Percentiles rank a stretch among this genome's conserved stretches.
Conservation (phyloP, 2,329 filamentous ascomycete species). For the Paecilomyces variotii region DNA sequence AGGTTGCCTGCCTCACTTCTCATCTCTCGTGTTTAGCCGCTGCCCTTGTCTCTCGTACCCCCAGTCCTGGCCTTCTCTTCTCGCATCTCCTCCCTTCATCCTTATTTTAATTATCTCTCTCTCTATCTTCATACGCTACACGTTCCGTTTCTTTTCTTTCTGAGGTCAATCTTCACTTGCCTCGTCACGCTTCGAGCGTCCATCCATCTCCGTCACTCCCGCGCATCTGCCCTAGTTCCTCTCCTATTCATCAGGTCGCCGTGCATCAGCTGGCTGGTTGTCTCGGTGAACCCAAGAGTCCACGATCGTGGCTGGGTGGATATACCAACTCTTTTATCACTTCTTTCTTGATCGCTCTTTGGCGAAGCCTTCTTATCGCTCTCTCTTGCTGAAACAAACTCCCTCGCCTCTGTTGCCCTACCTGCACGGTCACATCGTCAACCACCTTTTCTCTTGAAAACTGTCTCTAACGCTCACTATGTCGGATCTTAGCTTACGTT, state of each 20-base stretch:
- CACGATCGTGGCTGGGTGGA: not conserved
- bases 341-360: slow-evolving; percentile 11
- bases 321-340: slow-evolving; percentile 8
- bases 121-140: not conserved
- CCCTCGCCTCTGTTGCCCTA: slow-evolving; percentile 2
- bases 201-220: not conserved
- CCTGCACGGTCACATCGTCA: not conserved
- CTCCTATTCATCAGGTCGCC: not conserved
- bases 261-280: not conserved
- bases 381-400: slow-evolving; percentile 9
- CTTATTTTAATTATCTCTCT: not conserved
- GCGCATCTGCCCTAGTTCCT: not conserved
- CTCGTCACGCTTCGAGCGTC: not conserved
- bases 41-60: slow-evolving; percentile 7
- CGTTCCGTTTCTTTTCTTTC: slow-evolving; percentile 2
- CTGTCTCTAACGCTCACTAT: slow-evolving; percentile 31
- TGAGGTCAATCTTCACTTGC: slow-evolving; percentile 1
- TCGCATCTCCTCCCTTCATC: not conserved
- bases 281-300: slow-evolving; percentile 7
- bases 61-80: slow-evolving; percentile 1
- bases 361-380: slow-evolving; percentile 8
- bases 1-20: slow-evolving; percentile 28
- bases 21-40: slow-evolving; percentile 7
- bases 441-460: slow-evolving; percentile 5
- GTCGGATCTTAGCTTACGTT: slow-evolving; percentile 27